Evolutionary conservation across 1,284 basidiomycete species (phyloP).

Genomic region (Malassezia dermatis): DNA sequence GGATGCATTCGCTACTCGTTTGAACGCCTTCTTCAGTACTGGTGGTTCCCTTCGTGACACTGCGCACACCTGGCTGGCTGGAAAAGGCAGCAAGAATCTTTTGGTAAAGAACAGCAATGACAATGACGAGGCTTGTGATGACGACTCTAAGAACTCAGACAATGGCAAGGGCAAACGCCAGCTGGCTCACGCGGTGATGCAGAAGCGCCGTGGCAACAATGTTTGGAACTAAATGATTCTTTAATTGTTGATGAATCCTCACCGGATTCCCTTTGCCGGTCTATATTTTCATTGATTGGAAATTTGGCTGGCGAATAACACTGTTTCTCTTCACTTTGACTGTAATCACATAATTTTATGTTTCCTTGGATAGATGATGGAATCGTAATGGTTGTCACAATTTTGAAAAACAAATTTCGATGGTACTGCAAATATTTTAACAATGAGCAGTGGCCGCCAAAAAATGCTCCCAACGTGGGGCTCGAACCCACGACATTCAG

Average conservation of each 20-base stretch:
- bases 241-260: neutral
- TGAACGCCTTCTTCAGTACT: constrained; percentile 35
- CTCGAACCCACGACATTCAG: constrained; percentile 47
- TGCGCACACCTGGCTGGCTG: constrained; percentile 4
- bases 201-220: neutral
- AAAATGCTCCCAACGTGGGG: constrained; percentile 43
- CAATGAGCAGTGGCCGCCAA: no score
- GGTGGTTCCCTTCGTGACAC: neutral
- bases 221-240: neutral
- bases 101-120: neutral
- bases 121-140: neutral
- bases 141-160: neutral
- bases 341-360: neutral
- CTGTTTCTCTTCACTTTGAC: neutral
- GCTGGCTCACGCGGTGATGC: neutral
- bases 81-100: neutral
- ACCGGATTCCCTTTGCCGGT: neutral
- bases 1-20: constrained; percentile 27
- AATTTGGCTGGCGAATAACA: neutral
- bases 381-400: neutral
- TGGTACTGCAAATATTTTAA: no score
- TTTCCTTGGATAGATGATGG: neutral
- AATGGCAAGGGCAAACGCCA: neutral
- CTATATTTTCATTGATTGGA: neutral
- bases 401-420: no score